Evolutionary conservation across 345 rosid species (phyloP), one percentile per base, ranked within the genome.

Genomic region (Hirschfeldia incana): DNA sequence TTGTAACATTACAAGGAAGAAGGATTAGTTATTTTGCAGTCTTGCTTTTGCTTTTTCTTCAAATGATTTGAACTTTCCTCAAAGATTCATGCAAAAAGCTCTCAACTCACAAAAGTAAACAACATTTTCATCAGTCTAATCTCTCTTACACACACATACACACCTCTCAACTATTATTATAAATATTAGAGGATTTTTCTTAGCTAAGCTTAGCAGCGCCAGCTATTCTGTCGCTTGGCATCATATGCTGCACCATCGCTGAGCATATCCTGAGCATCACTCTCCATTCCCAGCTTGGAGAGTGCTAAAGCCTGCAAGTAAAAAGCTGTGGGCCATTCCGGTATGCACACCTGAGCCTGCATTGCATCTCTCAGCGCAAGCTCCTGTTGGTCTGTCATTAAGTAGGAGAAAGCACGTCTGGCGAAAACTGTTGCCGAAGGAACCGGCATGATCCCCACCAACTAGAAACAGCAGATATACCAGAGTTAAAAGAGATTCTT

Each of bases 241-340:
- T 92, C 98, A 4, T 91, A 88, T 37, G 92, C 81, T 60, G 98
- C 96, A 21, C 98, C 98, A 6, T 94, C 98, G n/a, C 87, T 90
- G 39, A 94, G 94, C 98, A 94, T 94, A 86, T 92, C 98, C 67
- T 93, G 94, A 12, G 98, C 98, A 73, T 94, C 98, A 0, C 90
- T 89, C 82, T 94, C 97, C 98, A 94, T 94, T 77, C 96, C 98
- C 6, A 92, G 97, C 88, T 92, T 94, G 1, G 94, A 91, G 28
- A 94, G 94, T 26, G 98, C 98, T 69, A 94, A 88, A 49, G 98
- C 97, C 82, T 94, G 98, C 86, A 93, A 76, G 83, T 94, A 94
- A 86, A 94, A 94, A 15, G 98, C 98, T 11, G 98, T 91, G 3
- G 97, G 97, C 98, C 98, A 94, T 81, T 94, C 98, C 0, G 98